Conservation (phyloP, 805 yeast species). For the Zygosaccharomyces pseudorouxii region DNA sequence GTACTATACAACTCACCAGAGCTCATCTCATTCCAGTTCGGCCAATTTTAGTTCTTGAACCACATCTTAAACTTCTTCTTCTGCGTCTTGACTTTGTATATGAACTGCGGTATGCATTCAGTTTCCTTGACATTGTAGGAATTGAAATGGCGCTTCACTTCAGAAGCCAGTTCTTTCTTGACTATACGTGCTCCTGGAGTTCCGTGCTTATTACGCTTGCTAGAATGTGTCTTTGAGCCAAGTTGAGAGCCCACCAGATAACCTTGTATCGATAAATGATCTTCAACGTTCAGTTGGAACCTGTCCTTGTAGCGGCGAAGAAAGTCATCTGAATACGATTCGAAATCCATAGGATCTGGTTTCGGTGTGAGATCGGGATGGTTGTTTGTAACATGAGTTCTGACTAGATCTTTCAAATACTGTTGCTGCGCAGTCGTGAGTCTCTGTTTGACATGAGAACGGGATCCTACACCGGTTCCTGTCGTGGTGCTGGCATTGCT, state of each 20-base stretch:
- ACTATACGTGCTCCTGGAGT: slow-evolving; percentile 41
- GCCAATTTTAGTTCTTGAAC: slow-evolving; percentile 23
- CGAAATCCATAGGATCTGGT: slow-evolving; percentile 65
- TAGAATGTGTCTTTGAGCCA: slow-evolving; percentile 61
- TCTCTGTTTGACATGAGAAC: slow-evolving; percentile 42
- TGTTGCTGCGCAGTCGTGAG: slow-evolving; percentile 61
- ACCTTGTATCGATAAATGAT: slow-evolving; percentile 63
- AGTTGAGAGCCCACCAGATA: slow-evolving; percentile 63
- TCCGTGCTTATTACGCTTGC: slow-evolving; percentile 21
- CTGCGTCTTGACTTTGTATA: slow-evolving; percentile 79
- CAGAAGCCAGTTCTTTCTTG: slow-evolving; percentile 55
- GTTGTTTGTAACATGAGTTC: slow-evolving; percentile 67
- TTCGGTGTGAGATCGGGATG: slow-evolving; percentile 57
- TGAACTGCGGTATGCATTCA: slow-evolving; percentile 81
- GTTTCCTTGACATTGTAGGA: slow-evolving; percentile 62
- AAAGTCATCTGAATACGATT: slow-evolving; percentile 53
- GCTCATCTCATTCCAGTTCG: neutral
- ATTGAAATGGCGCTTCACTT: slow-evolving; percentile 65
- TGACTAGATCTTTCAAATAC: slow-evolving; percentile 55
- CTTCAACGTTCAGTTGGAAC: slow-evolving; percentile 53
- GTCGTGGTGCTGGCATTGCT: slow-evolving; percentile 11
- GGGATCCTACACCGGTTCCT: slow-evolving; percentile 45
- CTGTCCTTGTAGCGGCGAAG: slow-evolving; percentile 64
- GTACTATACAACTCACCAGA: neutral
- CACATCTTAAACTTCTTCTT: slow-evolving; percentile 42